Evolutionary conservation across 768 basidiomycete genomes (phyloP).

Genomic region (Gloeophyllum trabeum): DNA sequence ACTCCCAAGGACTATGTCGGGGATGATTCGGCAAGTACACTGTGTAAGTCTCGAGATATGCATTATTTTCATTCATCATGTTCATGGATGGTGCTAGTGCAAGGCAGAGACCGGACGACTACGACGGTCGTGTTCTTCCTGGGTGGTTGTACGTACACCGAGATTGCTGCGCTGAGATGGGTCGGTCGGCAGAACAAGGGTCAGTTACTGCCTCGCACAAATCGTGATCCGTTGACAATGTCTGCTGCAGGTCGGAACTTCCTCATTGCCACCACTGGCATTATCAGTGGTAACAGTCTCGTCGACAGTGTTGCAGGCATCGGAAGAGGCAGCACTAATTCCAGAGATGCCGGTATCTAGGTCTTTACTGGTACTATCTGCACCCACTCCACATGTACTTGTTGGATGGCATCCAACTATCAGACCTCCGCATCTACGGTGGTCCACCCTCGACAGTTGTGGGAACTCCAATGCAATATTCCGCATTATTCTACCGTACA

Average conservation of each 20-base stretch:
- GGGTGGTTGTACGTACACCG: conserved; percentile 95
- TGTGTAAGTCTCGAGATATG: too few species aligned
- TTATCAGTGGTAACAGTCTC: conserved; percentile 69
- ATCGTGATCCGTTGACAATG: background rate
- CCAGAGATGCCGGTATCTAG: conserved; percentile 35
- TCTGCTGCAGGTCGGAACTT: conserved; percentile 62
- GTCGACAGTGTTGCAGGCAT: conserved; percentile 55
- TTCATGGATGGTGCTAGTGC: too few species aligned
- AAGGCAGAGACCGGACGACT: conserved; percentile 46
- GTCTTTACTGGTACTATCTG: too few species aligned
- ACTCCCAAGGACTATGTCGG: conserved; percentile 30
- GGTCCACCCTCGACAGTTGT: too few species aligned
- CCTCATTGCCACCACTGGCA: conserved; percentile 85
- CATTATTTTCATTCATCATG: too few species aligned
- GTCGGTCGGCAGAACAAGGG: conserved; percentile 79
- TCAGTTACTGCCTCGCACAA: conserved; percentile 16
- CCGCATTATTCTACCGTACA: too few species aligned
- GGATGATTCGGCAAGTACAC: conserved; percentile 14
- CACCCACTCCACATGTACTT: too few species aligned
- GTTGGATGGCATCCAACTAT: too few species aligned
- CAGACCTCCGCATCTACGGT: too few species aligned
- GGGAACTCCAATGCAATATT: too few species aligned
- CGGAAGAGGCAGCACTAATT: conserved; percentile 11
- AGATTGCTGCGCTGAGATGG: conserved; percentile 93
- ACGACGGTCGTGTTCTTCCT: conserved; percentile 94